Evolutionary conservation across 2,329 filamentous ascomycete genomes (phyloP), one percentile per base, ranked within the genome.

Genomic region (Stachybotrys echinatus): DNA sequence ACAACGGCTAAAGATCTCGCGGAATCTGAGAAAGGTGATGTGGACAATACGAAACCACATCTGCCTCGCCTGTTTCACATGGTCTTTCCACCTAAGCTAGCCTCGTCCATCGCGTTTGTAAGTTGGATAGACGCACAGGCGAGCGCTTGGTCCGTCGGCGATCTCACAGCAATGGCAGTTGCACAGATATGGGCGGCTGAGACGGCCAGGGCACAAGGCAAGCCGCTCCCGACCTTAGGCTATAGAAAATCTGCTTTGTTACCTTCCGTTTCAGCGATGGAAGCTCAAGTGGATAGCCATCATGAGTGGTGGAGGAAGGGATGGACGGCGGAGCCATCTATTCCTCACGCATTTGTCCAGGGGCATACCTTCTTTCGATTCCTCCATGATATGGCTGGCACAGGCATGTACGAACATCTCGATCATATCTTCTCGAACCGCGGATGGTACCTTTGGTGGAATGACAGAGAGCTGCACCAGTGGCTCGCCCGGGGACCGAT

Each of bases 291-390:
- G 6, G 52, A 62, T 48, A 50, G 49, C 8, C 59, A 64, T 23
- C 61, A 64, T 18, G 34, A 37, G 5, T 64, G 61, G 61, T 64
- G 58, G 58, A 54, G 61, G 8, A 50, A 45, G 2, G 49, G 57
- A 22, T 59, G 56, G 59, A 27, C 50, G 27, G 50, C 47, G 47
- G 56, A 63, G 8, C 48, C 50, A 5, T 59, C 60, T 12, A 49
- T 58, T 21, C 51, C 52, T 4, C 49, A 49, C 4, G 61, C 59
- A 2, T 57, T 59, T 23, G 55, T 61, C 17, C 55, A 39, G 8
- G 51, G 44, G 1, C 50, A 62, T 47, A 31, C 50, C 4, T 62
- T 62, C 43, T 59, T 58, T 43, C 53, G 60, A 1, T 63, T 59
- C 19, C 50, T 64, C 20, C 61, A 63, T 50, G 52, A 51, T 5